Base-by-base conservation (phyloP, 2,329 filamentous ascomycete genomes). In the Fusarium azukiicola region DNA sequence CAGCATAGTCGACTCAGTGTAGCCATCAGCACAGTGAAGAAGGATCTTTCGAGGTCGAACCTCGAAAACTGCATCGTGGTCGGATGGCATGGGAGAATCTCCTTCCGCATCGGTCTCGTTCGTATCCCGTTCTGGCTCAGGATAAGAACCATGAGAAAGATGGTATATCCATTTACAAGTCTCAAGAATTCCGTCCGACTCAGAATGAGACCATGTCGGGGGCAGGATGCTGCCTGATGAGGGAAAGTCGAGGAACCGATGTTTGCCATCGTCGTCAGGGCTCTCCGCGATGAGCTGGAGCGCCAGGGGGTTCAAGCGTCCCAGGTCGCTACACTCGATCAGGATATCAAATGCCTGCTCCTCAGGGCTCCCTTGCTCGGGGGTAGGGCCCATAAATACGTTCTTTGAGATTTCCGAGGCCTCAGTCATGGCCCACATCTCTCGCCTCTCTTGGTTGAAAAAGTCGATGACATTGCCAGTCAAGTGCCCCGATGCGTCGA, bases 391-490 rank as follows among this genome's bases (percentile, higher is more conserved):
- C 74, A 99, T 90, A 92, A 95, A 99, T 38, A 99, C 96, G 84
- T 99, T 99, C 79, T 93, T 92, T 69, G 96, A 94, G 77, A 99
- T 98, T 86, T 98, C 96, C 1, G 97, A 97, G 6, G 97, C 95
- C 82, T 94, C 94, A 16, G 97, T 97, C 97, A 99, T 99, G 74
- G 92, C 92, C 86, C 96, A 97, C 97, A 99, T 99, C 88, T 99
- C 98, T 67, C 93, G 88, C 73, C 97, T 93, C 86, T 99, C 98
- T 89, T 96, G 96, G 81, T 96, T 95, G 84, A 96, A 96, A 85
- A 99, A 98, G 86, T 99, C 97, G 83, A 98, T 91, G 36, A 98
- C 94, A 23, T 94, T 93, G 40, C 96, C 96, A 0, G 96, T 98
- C 82, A 95, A 88, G 52, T 91, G 90, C 14, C 97, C 97, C 44